Evolutionary conservation across 2,329 filamentous ascomycete genomes (phyloP).

Genomic region (Fusarium hostae): DNA sequence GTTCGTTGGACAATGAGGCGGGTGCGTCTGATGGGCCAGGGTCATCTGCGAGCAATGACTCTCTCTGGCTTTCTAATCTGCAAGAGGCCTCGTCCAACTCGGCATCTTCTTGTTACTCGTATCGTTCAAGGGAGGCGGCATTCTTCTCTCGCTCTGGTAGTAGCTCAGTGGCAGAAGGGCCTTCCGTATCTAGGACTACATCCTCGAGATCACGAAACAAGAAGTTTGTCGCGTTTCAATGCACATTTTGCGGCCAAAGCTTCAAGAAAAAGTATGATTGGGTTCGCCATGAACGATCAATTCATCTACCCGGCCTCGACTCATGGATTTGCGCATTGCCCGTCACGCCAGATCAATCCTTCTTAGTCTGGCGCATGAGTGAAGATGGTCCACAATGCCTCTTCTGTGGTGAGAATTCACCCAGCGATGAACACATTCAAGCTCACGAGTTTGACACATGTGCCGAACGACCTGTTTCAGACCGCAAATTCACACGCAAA

Average conservation of each 20-base stretch:
- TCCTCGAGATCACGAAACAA: conserved; percentile 21
- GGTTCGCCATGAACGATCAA: conserved; percentile 61
- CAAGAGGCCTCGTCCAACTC: conserved; percentile 44
- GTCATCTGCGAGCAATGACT: conserved; percentile 48
- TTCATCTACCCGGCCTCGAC: conserved; percentile 57
- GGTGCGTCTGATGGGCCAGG: conserved; percentile 45
- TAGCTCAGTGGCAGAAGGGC: conserved; percentile 36
- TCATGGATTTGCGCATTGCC: conserved; percentile 63
- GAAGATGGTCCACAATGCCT: conserved; percentile 55
- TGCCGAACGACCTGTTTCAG: conserved; percentile 56
- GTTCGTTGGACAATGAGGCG: conserved; percentile 30
- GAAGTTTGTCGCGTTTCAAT: conserved; percentile 47
- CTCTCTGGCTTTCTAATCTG: conserved; percentile 36
- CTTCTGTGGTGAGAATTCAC: conserved; percentile 52
- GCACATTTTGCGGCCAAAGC: conserved; percentile 52
- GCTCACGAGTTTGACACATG: conserved; percentile 60
- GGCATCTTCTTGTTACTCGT: conserved; percentile 44
- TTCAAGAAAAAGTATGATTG: conserved; percentile 57
- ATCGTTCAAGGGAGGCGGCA: conserved; percentile 22
- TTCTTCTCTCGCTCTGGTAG: conserved; percentile 37
- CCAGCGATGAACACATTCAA: conserved; percentile 51
- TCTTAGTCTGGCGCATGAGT: conserved; percentile 61
- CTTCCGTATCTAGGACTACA: conserved; percentile 22
- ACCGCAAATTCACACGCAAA: conserved; percentile 57
- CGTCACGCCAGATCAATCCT: conserved; percentile 49